Evolutionary conservation across 2,329 filamentous ascomycete species (phyloP).

Genomic region (Alternaria solani): DNA sequence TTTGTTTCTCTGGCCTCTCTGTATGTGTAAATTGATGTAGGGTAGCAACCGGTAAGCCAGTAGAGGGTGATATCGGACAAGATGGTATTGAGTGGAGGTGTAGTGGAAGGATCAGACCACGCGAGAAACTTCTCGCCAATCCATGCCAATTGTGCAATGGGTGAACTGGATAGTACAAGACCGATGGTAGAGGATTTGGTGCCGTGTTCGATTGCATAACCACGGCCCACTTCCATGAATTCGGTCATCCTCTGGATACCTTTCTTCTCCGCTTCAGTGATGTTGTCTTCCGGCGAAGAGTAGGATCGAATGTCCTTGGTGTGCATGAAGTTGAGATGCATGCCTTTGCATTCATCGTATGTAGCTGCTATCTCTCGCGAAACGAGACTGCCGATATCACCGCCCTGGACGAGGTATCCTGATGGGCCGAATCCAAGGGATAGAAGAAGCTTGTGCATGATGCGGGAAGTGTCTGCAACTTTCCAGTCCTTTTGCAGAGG

Average conservation of each 20-base stretch:
- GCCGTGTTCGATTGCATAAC: conserved; percentile 63
- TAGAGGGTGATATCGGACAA: conserved; percentile 62
- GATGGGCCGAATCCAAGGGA: conserved; percentile 59
- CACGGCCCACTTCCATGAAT: conserved; percentile 55
- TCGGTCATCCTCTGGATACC: conserved; percentile 49
- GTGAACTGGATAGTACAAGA: conserved; percentile 61
- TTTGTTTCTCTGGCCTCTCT: conserved; percentile 42
- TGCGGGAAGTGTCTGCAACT: conserved; percentile 50
- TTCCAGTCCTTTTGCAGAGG: conserved; percentile 57
- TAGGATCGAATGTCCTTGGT: conserved; percentile 28
- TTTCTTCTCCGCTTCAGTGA: conserved; percentile 48
- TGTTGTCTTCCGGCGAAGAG: conserved; percentile 26
- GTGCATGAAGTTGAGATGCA: conserved; percentile 45
- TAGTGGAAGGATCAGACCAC: conserved; percentile 57
- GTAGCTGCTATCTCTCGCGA: conserved; percentile 54
- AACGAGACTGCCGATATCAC: conserved; percentile 62
- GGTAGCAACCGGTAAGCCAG: conserved; percentile 63
- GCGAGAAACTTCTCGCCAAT: conserved; percentile 65
- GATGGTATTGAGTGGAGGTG: conserved; percentile 54
- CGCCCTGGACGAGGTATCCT: conserved; percentile 65
- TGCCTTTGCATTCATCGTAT: conserved; percentile 58
- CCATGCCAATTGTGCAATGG: conserved; percentile 66
- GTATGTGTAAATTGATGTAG: conserved; percentile 61
- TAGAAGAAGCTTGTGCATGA: conserved; percentile 62
- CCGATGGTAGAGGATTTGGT: conserved; percentile 66